phyloP scores from a whole-genome alignment of 2,329 filamentous ascomycete genomes.

The Plenodomus lindquistii region DNA sequence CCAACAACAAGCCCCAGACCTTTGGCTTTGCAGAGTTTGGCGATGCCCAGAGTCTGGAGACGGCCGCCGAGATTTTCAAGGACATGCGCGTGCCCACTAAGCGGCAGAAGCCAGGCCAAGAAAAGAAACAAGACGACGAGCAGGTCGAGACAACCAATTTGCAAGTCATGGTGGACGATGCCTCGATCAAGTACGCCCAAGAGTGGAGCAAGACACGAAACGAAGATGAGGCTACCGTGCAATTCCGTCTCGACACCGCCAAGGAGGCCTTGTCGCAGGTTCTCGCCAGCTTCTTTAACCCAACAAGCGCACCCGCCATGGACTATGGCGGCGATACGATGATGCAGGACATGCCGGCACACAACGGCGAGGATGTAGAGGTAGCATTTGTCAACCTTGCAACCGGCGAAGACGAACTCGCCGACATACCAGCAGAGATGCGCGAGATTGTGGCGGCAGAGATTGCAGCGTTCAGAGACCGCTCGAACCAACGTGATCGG shows the following conservation, averaged over 20 bases:
- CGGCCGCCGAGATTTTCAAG: slow-evolving; percentile 81
- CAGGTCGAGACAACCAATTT: slow-evolving; percentile 70
- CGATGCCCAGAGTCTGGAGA: slow-evolving; percentile 82
- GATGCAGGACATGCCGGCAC: slow-evolving; percentile 65
- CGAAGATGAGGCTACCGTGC: slow-evolving; percentile 64
- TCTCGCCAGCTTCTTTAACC: slow-evolving; percentile 73
- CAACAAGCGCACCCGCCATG: slow-evolving; percentile 44
- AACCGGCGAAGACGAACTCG: slow-evolving; percentile 80
- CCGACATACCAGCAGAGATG: slow-evolving; percentile 95
- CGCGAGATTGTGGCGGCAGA: slow-evolving; percentile 91
- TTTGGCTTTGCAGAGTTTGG: slow-evolving; percentile 98
- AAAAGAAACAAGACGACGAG: slow-evolving; percentile 47
- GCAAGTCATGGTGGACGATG: slow-evolving; percentile 74
- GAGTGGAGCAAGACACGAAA: slow-evolving; percentile 71
- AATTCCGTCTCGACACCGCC: slow-evolving; percentile 71
- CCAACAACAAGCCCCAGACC: slow-evolving; percentile 78
- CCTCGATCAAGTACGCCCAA: slow-evolving; percentile 82
- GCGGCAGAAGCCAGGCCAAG: slow-evolving; percentile 63
- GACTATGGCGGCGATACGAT: slow-evolving; percentile 69
- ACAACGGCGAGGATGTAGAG: slow-evolving; percentile 69
- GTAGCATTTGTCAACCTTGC: slow-evolving; percentile 85
- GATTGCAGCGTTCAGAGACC: slow-evolving; percentile 90
- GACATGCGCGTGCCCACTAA: slow-evolving; percentile 81
- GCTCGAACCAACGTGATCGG: slow-evolving; percentile 84
- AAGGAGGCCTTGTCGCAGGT: slow-evolving; percentile 69